phyloP scores from a whole-genome alignment of 305 asterid genomes.

The Vinca major region DNA sequence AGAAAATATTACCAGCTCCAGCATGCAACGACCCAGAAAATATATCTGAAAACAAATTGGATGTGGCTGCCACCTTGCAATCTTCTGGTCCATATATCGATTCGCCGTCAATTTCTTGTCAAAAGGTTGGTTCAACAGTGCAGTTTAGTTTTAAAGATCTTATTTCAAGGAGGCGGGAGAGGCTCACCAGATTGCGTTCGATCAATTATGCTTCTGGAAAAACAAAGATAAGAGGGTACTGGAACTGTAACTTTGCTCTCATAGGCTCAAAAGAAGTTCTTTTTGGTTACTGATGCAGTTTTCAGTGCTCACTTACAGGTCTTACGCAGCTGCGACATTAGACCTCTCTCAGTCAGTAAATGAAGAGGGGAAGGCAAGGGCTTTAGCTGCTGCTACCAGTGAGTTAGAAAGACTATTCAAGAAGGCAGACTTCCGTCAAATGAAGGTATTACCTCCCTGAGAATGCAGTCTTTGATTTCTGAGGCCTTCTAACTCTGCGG shows the following conservation, averaged over 20 bases:
- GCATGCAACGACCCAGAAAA: slow-evolving; percentile 25
- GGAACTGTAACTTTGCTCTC: slow-evolving; percentile 9
- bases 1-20: slow-evolving; percentile 29
- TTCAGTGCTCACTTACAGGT: slow-evolving; percentile 32
- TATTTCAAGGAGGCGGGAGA: slow-evolving; percentile 60
- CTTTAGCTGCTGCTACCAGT: slow-evolving; percentile 79
- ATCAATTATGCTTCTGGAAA: slow-evolving; percentile 34
- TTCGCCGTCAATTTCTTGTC: slow-evolving; percentile 46
- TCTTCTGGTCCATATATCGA: slow-evolving; percentile 30
- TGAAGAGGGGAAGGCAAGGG: slow-evolving; percentile 68
- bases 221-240: slow-evolving; percentile 44
- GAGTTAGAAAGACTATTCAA: slow-evolving; percentile 86
- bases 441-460: slow-evolving; percentile 51
- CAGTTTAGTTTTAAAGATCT: slow-evolving; percentile 69
- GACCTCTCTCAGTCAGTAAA: slow-evolving; percentile 54
- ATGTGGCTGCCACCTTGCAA: slow-evolving; percentile 31
- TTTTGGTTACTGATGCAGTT: slow-evolving; percentile 16
- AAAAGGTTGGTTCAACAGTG: slow-evolving; percentile 52
- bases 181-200: slow-evolving; percentile 44
- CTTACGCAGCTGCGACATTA: slow-evolving; percentile 67
- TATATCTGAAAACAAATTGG: slow-evolving; percentile 22
- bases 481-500: not conserved
- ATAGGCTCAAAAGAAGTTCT: not conserved
- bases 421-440: slow-evolving; percentile 71
- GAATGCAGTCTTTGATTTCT: too few relatives aligned